Evolutionary conservation across 495 filamentous ascomycete genomes (phyloP), one percentile per base, ranked within the genome.

Genomic region (Cercophora samala): DNA sequence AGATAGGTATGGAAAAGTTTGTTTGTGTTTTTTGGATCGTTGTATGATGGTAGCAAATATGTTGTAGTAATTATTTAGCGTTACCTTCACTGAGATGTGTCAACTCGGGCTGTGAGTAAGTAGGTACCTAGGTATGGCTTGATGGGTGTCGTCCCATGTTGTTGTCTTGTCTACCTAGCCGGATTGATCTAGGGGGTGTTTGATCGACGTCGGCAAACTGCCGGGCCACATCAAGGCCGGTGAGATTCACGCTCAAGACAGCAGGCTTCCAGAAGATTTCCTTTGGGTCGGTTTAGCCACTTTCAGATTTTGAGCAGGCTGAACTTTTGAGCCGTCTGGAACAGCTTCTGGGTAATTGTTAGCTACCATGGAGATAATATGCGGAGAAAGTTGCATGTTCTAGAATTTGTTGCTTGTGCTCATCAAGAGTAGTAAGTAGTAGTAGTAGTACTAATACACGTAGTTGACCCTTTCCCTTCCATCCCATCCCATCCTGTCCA

Each of bases 181-280:
- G 15, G 19, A 21, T 8, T 26, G 17, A 52, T 29, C 56, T 54
- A 46, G 15, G 37, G 29, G 32, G 18, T 5, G 66, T 68, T 62
- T 68, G 66, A 68, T 68, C 66, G 62, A 29, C 66, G 26, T n/a
- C 62, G 62, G 66, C 18, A n/a, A 6, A 21, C 9, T 6, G 52
- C 42, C 25, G 46, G 58, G 15, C 5, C 24, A 15, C 0, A 22
- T 32, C 1, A 25, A 32, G 52, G 25, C 26, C 54, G 23, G 3
- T 22, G 2, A 21, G 53, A 8, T 56, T 21, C 53, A 8, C n/a
- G n/a, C 53, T 21, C 53, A 18, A 21, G 53, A 56, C 6, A 56
- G 53, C 6, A 62, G n/a, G n/a, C 64, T 58, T 66, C 64, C 59
- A 62, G 64, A 62, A 66, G 59, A 25, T 18, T 23, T 42, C 1